phyloP scores from a whole-genome alignment of 176 grass and related monocot genomes.

The Cenchrus purpureus region DNA sequence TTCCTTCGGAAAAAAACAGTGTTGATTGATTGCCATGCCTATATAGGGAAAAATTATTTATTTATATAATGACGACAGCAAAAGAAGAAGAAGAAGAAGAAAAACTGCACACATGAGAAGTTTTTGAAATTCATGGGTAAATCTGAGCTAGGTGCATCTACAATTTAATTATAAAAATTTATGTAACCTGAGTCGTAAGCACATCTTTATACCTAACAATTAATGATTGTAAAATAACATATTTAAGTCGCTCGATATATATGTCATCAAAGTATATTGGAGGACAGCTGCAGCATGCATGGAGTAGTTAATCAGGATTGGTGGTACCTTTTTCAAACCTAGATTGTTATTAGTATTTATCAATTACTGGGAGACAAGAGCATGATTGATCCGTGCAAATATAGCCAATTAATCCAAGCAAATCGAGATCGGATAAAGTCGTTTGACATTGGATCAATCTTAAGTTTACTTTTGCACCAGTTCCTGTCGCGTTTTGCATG shows the following conservation, averaged over 20 bases:
- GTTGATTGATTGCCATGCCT: no score
- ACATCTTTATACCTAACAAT: no score
- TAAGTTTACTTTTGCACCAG: background rate
- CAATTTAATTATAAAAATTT: no score
- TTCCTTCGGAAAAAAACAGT: no score
- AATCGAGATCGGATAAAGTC: background rate
- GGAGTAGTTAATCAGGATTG: background rate
- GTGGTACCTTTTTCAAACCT: background rate
- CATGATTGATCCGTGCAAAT: background rate
- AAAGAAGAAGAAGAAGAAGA: no score
- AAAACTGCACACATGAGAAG: no score
- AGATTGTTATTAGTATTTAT: slow-evolving; percentile 10
- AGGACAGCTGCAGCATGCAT: slow-evolving; percentile 2
- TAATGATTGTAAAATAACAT: background rate
- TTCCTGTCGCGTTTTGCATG: slow-evolving; percentile 19
- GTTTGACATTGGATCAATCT: background rate
- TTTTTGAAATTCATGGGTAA: no score
- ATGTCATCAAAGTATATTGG: slow-evolving; percentile 19
- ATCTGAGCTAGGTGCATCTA: no score
- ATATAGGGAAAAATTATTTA: no score
- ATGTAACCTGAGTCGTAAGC: no score
- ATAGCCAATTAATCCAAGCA: background rate
- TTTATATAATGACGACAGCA: no score
- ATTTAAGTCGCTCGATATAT: slow-evolving; percentile 23
- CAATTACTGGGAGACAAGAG: slow-evolving; percentile 34